Percentiles rank a stretch among this genome's conserved stretches.
These are phyloP conservation scores for Saccharomyces uvarum DNA, from an alignment of 1,139 yeast genomes.

Conservation along the genomic window DNA sequence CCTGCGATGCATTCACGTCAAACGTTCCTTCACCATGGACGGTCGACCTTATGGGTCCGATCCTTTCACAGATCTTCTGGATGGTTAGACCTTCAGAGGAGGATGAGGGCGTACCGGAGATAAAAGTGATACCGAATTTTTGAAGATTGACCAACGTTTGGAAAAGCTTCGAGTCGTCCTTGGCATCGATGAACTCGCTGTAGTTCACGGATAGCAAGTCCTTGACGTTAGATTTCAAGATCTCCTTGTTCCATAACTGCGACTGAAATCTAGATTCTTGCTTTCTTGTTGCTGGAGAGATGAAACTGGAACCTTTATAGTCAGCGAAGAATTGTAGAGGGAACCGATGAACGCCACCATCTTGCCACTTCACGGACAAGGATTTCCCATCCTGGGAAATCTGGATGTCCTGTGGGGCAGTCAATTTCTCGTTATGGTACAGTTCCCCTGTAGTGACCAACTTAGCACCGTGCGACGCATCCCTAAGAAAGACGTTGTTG, in stretches of 20 bases:
- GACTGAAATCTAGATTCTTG: slow-evolving; percentile 33
- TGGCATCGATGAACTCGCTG: slow-evolving; percentile 33
- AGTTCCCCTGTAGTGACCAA: slow-evolving; percentile 54
- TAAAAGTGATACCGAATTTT: slow-evolving; percentile 51
- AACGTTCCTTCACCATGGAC: slow-evolving; percentile 62
- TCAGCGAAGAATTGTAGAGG: slow-evolving; percentile 42
- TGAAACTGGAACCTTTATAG: slow-evolving; percentile 35
- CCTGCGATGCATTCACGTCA: slow-evolving; percentile 54
- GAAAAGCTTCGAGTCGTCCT: slow-evolving; percentile 35
- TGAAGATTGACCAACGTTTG: slow-evolving; percentile 44
- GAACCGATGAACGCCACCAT: slow-evolving; percentile 44
- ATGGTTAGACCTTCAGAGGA: slow-evolving; percentile 29
- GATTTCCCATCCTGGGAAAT: slow-evolving; percentile 30
- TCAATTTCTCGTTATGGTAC: slow-evolving; percentile 31
- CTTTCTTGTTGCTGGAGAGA: slow-evolving; percentile 31
- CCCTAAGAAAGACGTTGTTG: slow-evolving; percentile 55
- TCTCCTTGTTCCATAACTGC: slow-evolving; percentile 38
- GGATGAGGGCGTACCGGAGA: slow-evolving; percentile 34
- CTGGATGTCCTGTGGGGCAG: slow-evolving; percentile 27
- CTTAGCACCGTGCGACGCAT: slow-evolving; percentile 58
- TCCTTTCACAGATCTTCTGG: slow-evolving; percentile 45
- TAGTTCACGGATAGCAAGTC: slow-evolving; percentile 7
- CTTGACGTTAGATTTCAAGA: slow-evolving; percentile 24
- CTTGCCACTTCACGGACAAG: slow-evolving; percentile 49
- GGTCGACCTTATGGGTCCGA: slow-evolving; percentile 67